These are phyloP conservation scores for Solanum corneliomulleri DNA, from an alignment of 257 asterid species.

Conservation along the genomic window DNA sequence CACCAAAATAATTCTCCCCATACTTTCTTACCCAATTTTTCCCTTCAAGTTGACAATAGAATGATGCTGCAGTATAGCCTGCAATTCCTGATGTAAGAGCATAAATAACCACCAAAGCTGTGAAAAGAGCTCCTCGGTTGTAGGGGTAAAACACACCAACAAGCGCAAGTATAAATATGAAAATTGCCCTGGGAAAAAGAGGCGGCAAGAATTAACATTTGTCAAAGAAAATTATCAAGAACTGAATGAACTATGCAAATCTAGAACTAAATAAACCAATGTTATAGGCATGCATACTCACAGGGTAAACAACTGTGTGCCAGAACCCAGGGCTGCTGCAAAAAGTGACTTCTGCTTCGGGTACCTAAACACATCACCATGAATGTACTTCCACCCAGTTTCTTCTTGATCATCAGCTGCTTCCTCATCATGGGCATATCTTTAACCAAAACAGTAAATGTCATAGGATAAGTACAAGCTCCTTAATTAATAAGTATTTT, in stretches of 20 bases:
- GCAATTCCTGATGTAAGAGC: slow-evolving; percentile 26
- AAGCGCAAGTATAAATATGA: slow-evolving; percentile 16
- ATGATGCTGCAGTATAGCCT: slow-evolving; percentile 20
- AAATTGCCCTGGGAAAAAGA: slow-evolving; percentile 10
- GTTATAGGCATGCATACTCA: background rate
- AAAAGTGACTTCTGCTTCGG: slow-evolving; percentile 17
- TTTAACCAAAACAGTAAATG: background rate
- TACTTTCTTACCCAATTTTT: slow-evolving; percentile 13
- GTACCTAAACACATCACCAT: slow-evolving; percentile 21
- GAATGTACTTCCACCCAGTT: slow-evolving; percentile 26
- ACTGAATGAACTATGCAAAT: background rate
- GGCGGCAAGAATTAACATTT: background rate
- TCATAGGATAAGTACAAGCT: background rate
- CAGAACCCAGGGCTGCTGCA: slow-evolving; percentile 22
- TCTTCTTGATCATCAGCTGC: slow-evolving; percentile 23
- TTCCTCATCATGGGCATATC: slow-evolving; percentile 27
- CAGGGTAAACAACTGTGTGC: slow-evolving; percentile 20
- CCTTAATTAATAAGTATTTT: background rate
- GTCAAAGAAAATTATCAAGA: background rate
- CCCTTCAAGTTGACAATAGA: slow-evolving; percentile 26
- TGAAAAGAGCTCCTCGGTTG: slow-evolving; percentile 23
- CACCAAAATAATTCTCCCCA: background rate
- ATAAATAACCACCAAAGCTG: slow-evolving; percentile 22
- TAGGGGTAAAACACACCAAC: slow-evolving; percentile 25
- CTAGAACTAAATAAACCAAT: background rate